A percentile compares a stretch with the other conserved stretches of the same genome.
These are phyloP conservation scores for Citrus sinensis DNA, from an alignment of 345 rosid genomes.

Conservation along the genomic window DNA sequence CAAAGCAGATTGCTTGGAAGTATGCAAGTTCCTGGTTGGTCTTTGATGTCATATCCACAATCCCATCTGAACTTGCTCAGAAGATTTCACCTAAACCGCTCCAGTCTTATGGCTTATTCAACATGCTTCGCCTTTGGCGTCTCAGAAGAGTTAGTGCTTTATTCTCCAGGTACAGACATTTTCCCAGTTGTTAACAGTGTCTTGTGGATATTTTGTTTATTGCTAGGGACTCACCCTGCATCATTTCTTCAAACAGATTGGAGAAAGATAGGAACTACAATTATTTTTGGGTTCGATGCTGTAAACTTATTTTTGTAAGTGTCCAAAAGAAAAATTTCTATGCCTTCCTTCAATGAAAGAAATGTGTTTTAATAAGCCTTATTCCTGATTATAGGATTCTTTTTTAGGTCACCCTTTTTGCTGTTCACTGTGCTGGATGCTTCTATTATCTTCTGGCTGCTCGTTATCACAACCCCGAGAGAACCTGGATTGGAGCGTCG, in stretches of 20 bases:
- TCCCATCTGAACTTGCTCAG: constrained; percentile 69
- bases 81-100: constrained; percentile 53
- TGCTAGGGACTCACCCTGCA: not conserved
- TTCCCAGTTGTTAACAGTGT: not conserved
- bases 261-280: constrained; percentile 91
- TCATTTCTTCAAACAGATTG: constrained; percentile 43
- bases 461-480: constrained; percentile 40
- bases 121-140: constrained; percentile 99
- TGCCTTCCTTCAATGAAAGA: not conserved
- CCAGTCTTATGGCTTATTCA: constrained; percentile 62
- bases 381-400: constrained; percentile 4
- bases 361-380: not conserved
- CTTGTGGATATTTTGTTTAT: not conserved
- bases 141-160: constrained; percentile 90
- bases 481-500: constrained; percentile 73
- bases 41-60: constrained; percentile 72
- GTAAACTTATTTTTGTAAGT: constrained; percentile 87
- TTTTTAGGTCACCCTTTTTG: constrained; percentile 81
- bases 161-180: constrained; percentile 64
- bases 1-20: constrained; percentile 68
- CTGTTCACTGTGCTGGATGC: constrained; percentile 89
- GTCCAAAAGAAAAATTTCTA: not conserved
- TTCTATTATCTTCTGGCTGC: constrained; percentile 90
- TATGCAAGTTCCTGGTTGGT: constrained; percentile 74
- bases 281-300: constrained; percentile 96